phyloP scores from a whole-genome alignment of 2,329 filamentous ascomycete genomes.

The Cladosporium halotolerans region DNA sequence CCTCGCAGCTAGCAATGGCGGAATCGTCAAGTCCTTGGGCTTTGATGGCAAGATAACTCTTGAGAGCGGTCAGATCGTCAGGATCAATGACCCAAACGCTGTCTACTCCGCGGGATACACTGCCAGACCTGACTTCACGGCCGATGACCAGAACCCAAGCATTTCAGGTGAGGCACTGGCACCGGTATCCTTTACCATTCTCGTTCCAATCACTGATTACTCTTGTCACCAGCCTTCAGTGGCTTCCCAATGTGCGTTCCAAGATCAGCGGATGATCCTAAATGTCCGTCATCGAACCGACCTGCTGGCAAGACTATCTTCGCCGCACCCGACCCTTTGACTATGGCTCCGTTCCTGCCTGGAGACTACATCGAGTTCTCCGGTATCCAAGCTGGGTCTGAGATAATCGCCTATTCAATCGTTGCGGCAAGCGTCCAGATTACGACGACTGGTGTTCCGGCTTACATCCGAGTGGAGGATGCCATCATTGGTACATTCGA shows the following conservation, averaged over 20 bases:
- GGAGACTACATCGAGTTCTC: slow-evolving; percentile 40
- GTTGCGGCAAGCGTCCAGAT: slow-evolving; percentile 38
- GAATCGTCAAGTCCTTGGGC: slow-evolving; percentile 6
- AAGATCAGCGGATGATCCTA: slow-evolving; percentile 31
- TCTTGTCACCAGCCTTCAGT: slow-evolving; percentile 33
- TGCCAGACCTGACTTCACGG: slow-evolving; percentile 38
- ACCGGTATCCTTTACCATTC: background rate
- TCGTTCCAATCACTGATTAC: background rate
- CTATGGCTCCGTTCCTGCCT: slow-evolving; percentile 37
- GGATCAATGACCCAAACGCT: slow-evolving; percentile 21
- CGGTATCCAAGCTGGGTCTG: slow-evolving; percentile 29
- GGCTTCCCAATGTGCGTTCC: slow-evolving; percentile 51
- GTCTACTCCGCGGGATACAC: slow-evolving; percentile 26
- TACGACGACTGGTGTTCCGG: slow-evolving; percentile 29
- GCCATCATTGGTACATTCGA: slow-evolving; percentile 37
- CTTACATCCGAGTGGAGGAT: slow-evolving; percentile 40
- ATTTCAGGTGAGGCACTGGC: slow-evolving; percentile 24
- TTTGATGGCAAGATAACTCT: slow-evolving; percentile 12
- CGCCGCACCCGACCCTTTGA: slow-evolving; percentile 30
- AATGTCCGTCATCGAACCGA: slow-evolving; percentile 35
- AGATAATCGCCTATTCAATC: slow-evolving; percentile 35
- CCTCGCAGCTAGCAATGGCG: slow-evolving; percentile 18
- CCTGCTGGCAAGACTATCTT: slow-evolving; percentile 28
- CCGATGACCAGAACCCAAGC: slow-evolving; percentile 45
- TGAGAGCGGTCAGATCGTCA: slow-evolving; percentile 10